Base-by-base conservation (phyloP, 2,329 filamentous ascomycete species). In the Diplodia intermedia region DNA sequence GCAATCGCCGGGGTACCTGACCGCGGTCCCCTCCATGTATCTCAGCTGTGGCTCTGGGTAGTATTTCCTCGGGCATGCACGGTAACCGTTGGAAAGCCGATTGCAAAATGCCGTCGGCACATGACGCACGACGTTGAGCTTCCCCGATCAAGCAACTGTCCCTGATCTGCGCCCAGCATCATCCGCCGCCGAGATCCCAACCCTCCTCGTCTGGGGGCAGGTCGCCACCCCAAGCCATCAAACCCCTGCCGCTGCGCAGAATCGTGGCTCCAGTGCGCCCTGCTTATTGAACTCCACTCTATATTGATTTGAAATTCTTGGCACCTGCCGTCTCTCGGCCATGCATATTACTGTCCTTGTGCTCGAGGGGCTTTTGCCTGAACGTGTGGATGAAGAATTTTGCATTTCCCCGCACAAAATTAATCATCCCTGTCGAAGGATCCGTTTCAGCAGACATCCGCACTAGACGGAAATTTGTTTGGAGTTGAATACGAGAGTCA, bases 211-310 rank as follows among this genome's bases (percentile, higher is more conserved):
- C 26, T 26, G 23, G 2, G 23, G 23, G 23, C 23, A 26, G 23
- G 23, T 26, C 40, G 12, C 40, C 4, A 61, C 40, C 57, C 57
- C 40, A 43, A 61, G 12, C n/a, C 33, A 31, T 26, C 8, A n/a
- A 3, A 20, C 26, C 57, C 57, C 40, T 50, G 40, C 40, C 12
- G 18, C 54, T 23, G 3, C 40, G 57, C 57, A 33, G 20, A 43
- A 61, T 61, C 57, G 40, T 49, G 57, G 57, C 57, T 61, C 57
- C 57, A 61, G 40, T 60, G 36, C n/a, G 43, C 3, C 56, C 38
- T 60, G 43, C 56, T 60, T 18, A 29, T 43, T 49, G 20, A 36
- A 43, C 57, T 43, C 36, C 36, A 6, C 40, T 49, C 7, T 33
- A 12, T 50, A 38, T 49, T 33, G 29, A 31, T 60, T 20, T 33